These are phyloP conservation scores for Barbarea vulgaris DNA, from an alignment of 345 rosid species.

Conservation along the genomic window DNA sequence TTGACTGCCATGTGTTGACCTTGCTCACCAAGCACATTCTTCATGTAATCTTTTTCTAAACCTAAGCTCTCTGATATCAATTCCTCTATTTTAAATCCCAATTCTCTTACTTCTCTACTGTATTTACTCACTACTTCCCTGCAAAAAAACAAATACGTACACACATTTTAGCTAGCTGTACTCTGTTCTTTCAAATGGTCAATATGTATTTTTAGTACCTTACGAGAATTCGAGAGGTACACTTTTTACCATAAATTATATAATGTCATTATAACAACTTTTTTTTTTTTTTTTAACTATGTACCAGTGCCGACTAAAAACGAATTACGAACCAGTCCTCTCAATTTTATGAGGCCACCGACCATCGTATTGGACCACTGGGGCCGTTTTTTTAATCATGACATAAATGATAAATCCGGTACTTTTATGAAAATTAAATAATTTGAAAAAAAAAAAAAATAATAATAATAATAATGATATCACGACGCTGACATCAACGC, in stretches of 20 bases:
- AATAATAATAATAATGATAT: constrained; percentile 22
- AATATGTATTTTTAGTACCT: background rate
- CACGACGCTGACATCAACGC: constrained; percentile 24
- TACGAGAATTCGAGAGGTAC: background rate
- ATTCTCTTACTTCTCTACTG: constrained; percentile 60
- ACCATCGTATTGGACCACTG: background rate
- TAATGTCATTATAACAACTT: background rate
- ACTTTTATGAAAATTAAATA: background rate
- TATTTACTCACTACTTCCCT: constrained; percentile 70
- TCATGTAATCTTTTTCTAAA: constrained; percentile 57
- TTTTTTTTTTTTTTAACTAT: no score
- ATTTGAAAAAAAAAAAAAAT: background rate
- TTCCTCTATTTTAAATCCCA: constrained; percentile 65
- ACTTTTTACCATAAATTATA: background rate
- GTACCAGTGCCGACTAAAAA: no score
- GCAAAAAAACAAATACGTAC: background rate
- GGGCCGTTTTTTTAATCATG: background rate
- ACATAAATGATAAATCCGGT: background rate
- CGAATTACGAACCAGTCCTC: background rate
- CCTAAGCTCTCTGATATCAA: constrained; percentile 92
- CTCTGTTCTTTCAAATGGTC: background rate
- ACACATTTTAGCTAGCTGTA: constrained; percentile 8
- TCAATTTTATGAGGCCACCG: background rate
- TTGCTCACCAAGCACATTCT: constrained; percentile 66
- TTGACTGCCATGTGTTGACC: constrained; percentile 97